Percentiles rank a stretch among this genome's conserved stretches.
Conservation (phyloP, 2,329 filamentous ascomycete genomes). For the Botrytis aclada region DNA sequence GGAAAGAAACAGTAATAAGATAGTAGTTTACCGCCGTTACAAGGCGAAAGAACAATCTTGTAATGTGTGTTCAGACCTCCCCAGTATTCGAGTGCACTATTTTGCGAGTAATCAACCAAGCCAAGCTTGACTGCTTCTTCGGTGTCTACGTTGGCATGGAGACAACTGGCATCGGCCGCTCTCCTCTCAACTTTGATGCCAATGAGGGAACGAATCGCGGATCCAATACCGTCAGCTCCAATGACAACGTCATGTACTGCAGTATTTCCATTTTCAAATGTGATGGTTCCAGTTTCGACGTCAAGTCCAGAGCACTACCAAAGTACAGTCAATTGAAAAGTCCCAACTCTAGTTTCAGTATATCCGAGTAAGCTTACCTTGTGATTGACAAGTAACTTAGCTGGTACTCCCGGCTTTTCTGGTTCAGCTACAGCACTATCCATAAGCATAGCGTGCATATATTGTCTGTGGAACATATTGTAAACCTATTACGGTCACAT, state of each 20-base stretch:
- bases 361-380: constrained; percentile 38
- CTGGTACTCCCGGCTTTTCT: constrained; percentile 53
- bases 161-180: constrained; percentile 58
- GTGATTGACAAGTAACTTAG: constrained; percentile 55
- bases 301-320: constrained; percentile 42
- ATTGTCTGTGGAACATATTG: constrained; percentile 66
- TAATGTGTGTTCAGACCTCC: constrained; percentile 62
- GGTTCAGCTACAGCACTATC: constrained; percentile 53
- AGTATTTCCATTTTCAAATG: constrained; percentile 36
- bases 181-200: constrained; percentile 57
- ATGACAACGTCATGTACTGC: constrained; percentile 38
- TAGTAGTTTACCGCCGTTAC: constrained; percentile 61
- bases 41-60: constrained; percentile 69
- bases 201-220: constrained; percentile 54
- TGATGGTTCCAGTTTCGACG: constrained; percentile 46
- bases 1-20: constrained; percentile 72
- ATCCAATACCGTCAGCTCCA: constrained; percentile 54
- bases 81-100: constrained; percentile 67
- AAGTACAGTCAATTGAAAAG: background rate
- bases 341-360: constrained; percentile 29
- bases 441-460: constrained; percentile 65
- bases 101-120: constrained; percentile 58
- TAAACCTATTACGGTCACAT: constrained; percentile 43
- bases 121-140: constrained; percentile 58
- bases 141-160: constrained; percentile 62